Base-by-base conservation (phyloP, 345 rosid genomes). In the Lenwebbia sp. region DNA sequence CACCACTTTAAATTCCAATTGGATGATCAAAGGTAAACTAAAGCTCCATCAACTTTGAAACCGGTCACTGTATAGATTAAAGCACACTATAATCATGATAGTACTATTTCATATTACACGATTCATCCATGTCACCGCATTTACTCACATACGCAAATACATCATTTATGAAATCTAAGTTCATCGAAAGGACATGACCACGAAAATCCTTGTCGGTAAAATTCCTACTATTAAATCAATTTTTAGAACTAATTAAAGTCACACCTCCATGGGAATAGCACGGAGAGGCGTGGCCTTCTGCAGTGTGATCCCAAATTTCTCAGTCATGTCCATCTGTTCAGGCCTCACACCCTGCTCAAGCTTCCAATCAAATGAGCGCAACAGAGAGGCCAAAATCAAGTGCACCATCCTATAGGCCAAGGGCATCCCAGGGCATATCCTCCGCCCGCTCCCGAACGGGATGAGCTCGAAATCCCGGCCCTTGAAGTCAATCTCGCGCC, bases 381-480 rank as follows among this genome's bases (percentile, higher is more conserved):
- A 8, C 15, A 89, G 75, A 41, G 88, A 83, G 53, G 81, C 91
- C 84, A 89, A 25, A 23, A 86, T 57, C 57, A 87, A 33, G 83
- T 78, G 86, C 85, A 86, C 28, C 85, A 84, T 87, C 33, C 83
- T 84, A 14, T 30, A 23, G 7, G 55, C 91, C 23, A 89, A 15
- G 5, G 83, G 83, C 89, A 89, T 44, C 41, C 88, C 86, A 1
- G 89, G 89, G 51, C 89, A 89, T 6, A 87, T 87, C 70, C 89
- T 89, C 74, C 88, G 83, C n/a, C 90, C 89, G 5, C 81, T 84
- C 10, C 90, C 88, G 37, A 87, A 87, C 0, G 88, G 88, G 10
- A 84, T 84, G 47, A 84, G 75, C 83, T 84, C 83, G 33, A 87
- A 87, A 54, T 76, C 15, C 5, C 40, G 55, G 53, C 86, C 88